Conservation (phyloP, 2,329 filamentous ascomycete genomes). For the Pseudogymnoascus sp. region DNA sequence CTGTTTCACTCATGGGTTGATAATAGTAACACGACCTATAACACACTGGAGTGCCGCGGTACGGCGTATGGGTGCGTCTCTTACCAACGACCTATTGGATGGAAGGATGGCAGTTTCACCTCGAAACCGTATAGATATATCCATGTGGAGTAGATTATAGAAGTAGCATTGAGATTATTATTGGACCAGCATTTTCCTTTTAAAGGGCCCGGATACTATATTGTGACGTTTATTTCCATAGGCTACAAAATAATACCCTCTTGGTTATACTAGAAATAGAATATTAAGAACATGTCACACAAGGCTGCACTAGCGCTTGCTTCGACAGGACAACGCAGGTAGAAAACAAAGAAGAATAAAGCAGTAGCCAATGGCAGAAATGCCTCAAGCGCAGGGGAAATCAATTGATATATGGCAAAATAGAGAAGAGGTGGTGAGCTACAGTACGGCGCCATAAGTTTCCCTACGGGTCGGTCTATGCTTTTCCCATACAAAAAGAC, state of each 20-base stretch:
- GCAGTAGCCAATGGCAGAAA: background rate
- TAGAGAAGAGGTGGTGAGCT: background rate
- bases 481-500: too few relatives aligned
- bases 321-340: background rate
- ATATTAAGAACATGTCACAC: background rate
- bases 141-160: background rate
- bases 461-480: too few relatives aligned
- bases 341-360: background rate
- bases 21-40: background rate
- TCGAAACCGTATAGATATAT: slow-evolving; percentile 5
- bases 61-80: background rate
- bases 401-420: background rate
- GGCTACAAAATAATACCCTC: background rate
- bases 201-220: background rate
- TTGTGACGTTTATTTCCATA: background rate
- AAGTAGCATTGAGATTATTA: background rate
- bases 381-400: background rate
- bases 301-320: background rate
- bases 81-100: background rate
- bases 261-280: background rate
- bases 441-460: too few relatives aligned
- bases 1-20: background rate
- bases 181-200: background rate
- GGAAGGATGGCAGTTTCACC: background rate
- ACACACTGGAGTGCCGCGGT: slow-evolving; percentile 5